Base-by-base conservation (phyloP, 352 stramenopile genomes). In the Elongisporangium anandrum region DNA sequence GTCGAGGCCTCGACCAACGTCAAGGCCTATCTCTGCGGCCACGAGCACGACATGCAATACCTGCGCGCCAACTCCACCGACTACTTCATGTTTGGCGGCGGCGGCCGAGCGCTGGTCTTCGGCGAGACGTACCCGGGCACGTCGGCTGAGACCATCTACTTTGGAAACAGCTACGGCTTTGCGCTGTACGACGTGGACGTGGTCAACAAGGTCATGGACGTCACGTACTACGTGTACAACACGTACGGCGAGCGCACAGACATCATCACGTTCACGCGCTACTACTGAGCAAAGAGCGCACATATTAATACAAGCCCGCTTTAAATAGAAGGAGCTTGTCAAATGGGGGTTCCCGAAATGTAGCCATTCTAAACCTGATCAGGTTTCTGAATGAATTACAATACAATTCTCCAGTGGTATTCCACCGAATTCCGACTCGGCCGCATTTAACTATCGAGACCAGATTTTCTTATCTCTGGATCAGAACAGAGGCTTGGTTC, bases 31-130 rank as follows among this genome's bases (percentile, higher is more conserved):
- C 52, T 77, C 51, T 73, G 65, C 51, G 69, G 69, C 52, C 70
- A 77, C 66, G 67, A 78, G 59, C 70, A 78, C 57, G 70, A 78
- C 61, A 73, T 78, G 67, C 70, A 78, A 64, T 66, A 65, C 56
- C 53, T 78, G 61, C 66, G 61, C 15, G 50, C 59, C 2, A 55
- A 64, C 19, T 39, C 53, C 23, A 68, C 61, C 45, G 64, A 78
- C 64, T 78, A 75, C 57, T 75, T 71, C 57, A 65, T 72, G 58
- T 67, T 78, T 52, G 70, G 70, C 23, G 70, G 70, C 41, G 60
- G 70, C 39, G 70, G 70, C 3, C 70, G 70, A 19, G 64, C 61
- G 17, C 67, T 75, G 39, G 63, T 75, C 51, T 58, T 66, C 53
- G 57, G 56, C 22, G 66, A 72, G 24, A 39, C 63, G 13, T 68